Percentiles rank a stretch among this genome's conserved stretches.
Conservation (phyloP, 1,284 basidiomycete species). For the Puccinia horiana region DNA sequence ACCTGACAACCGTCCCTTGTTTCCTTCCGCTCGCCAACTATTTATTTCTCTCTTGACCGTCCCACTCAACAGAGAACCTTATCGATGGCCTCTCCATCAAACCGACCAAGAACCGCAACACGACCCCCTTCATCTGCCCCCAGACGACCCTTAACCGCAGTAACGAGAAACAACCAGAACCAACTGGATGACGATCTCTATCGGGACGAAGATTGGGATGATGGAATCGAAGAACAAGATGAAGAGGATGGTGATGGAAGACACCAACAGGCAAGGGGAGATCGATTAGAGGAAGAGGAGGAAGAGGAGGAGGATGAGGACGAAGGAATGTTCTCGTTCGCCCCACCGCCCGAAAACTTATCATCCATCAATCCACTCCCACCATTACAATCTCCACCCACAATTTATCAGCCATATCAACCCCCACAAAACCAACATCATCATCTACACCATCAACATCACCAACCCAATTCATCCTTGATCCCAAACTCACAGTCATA, state of each 20-base stretch:
- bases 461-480: not conserved
- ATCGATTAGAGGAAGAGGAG: constrained; percentile 30
- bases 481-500: not conserved
- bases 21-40: no score
- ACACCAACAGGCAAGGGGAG: not conserved
- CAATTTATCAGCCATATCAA: constrained; percentile 28
- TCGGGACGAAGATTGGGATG: constrained; percentile 25
- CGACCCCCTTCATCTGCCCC: not conserved
- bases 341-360: constrained; percentile 49
- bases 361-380: constrained; percentile 20
- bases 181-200: constrained; percentile 25
- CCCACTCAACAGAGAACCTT: not conserved
- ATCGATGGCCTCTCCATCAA: not conserved
- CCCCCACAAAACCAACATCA: constrained; percentile 8
- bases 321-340: constrained; percentile 55
- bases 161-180: not conserved
- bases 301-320: constrained; percentile 53
- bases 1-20: no score
- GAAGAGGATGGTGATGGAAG: constrained; percentile 53
- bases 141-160: not conserved
- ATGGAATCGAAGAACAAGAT: constrained; percentile 2
- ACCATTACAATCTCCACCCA: constrained; percentile 8
- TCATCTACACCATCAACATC: not conserved
- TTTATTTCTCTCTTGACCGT: not conserved
- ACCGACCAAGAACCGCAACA: not conserved